Evolutionary conservation across 495 filamentous ascomycete genomes (phyloP).

Genomic region (Darksidea phi): DNA sequence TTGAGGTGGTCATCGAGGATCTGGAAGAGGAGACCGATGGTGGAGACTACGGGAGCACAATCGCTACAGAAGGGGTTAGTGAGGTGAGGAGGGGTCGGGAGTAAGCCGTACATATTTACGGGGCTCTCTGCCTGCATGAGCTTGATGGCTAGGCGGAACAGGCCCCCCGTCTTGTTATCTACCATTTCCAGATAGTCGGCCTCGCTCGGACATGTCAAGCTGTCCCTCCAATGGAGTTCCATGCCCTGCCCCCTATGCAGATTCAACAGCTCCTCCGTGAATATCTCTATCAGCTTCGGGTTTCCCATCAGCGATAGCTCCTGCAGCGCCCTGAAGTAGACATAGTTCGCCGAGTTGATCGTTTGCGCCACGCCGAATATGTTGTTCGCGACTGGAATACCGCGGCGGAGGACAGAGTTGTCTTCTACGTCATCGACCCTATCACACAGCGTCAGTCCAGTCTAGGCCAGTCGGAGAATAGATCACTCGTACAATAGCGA

Average conservation of each 20-base stretch:
- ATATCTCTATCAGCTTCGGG: conserved; percentile 69
- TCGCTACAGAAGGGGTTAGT: conserved; percentile 47
- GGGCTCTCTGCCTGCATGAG: conserved; percentile 90
- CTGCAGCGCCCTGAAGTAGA: conserved; percentile 87
- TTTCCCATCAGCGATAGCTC: conserved; percentile 70
- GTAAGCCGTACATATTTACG: conserved; percentile 50
- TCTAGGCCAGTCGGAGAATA: background rate
- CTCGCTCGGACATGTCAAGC: conserved; percentile 86
- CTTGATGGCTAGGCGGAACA: conserved; percentile 91
- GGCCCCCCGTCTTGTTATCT: conserved; percentile 92
- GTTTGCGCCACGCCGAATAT: conserved; percentile 96
- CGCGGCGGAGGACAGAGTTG: conserved; percentile 76
- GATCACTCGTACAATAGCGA: conserved; percentile 63
- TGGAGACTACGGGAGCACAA: conserved; percentile 82
- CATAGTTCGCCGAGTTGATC: conserved; percentile 95
- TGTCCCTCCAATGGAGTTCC: conserved; percentile 97
- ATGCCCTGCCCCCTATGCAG: conserved; percentile 95
- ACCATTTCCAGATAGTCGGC: conserved; percentile 99
- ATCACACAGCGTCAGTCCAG: conserved; percentile 27
- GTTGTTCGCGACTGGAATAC: conserved; percentile 85
- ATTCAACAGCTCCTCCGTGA: conserved; percentile 85
- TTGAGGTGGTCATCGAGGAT: conserved; percentile 97
- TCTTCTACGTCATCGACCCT: conserved; percentile 77
- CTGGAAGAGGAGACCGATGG: conserved; percentile 91
- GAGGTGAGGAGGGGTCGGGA: background rate